A percentile compares a stretch with the other conserved stretches of the same genome.
Evolutionary conservation across 768 basidiomycete species (phyloP).

Genomic region (Jaapia argillacea): DNA sequence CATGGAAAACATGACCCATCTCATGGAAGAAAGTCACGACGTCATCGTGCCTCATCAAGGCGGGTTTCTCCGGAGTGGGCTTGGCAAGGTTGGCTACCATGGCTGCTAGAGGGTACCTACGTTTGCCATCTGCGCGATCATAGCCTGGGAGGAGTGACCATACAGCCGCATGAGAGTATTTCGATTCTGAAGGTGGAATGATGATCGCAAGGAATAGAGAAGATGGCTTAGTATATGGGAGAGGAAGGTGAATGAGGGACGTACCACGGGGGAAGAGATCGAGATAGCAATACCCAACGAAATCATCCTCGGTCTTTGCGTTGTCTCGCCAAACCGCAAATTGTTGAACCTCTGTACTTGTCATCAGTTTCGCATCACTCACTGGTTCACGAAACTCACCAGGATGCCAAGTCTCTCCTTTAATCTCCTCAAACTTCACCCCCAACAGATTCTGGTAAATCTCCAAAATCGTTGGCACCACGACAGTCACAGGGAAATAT

Average conservation of each 20-base stretch:
- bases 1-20: slow-evolving; percentile 51
- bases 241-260: too few relatives aligned
- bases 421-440: slow-evolving; percentile 50
- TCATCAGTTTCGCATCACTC: too few relatives aligned
- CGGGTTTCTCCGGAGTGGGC: slow-evolving; percentile 69
- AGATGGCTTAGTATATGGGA: too few relatives aligned
- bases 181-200: slow-evolving; percentile 45
- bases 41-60: slow-evolving; percentile 79
- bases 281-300: slow-evolving; percentile 80
- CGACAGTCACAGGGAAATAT: slow-evolving; percentile 80
- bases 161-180: slow-evolving; percentile 83
- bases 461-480: slow-evolving; percentile 71
- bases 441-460: slow-evolving; percentile 81
- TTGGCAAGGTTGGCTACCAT: slow-evolving; percentile 94
- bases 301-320: slow-evolving; percentile 58
- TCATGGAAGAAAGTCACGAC: slow-evolving; percentile 92
- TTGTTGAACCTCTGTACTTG: slow-evolving; percentile 73
- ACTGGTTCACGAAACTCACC: too few relatives aligned
- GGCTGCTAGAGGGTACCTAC: slow-evolving; percentile 64
- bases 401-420: slow-evolving; percentile 71
- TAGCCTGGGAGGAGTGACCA: slow-evolving; percentile 71
- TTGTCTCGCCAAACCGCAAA: slow-evolving; percentile 81
- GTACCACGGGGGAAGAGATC: slow-evolving; percentile 82
- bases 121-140: slow-evolving; percentile 39
- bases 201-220: neutral